Evolutionary conservation across 768 basidiomycete genomes (phyloP).

Genomic region (Ephemerocybe angulata): DNA sequence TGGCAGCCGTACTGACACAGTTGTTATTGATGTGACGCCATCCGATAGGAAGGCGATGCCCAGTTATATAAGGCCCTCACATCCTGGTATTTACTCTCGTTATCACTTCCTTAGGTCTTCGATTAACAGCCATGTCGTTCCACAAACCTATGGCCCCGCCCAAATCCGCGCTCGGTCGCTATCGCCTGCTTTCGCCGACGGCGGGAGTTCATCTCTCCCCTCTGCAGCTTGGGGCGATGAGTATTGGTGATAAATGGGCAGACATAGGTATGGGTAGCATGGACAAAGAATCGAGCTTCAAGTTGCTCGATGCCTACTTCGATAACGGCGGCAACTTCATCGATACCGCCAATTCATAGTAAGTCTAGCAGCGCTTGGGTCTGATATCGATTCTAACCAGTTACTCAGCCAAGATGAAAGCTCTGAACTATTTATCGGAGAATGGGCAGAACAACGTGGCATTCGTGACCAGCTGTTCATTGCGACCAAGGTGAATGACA

Average conservation of each 20-base stretch:
- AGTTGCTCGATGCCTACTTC: constrained; percentile 40
- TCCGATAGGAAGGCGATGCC: background rate
- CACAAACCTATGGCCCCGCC: constrained; percentile 23
- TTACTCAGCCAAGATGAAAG: constrained; percentile 43
- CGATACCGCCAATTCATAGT: constrained; percentile 44
- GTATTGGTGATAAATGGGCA: constrained; percentile 35
- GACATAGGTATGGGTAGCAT: constrained; percentile 28
- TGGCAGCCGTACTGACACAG: no score
- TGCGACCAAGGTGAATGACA: constrained; percentile 33
- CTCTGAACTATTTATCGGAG: constrained; percentile 48
- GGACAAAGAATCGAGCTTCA: constrained; percentile 38
- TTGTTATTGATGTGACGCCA: background rate
- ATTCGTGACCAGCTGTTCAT: constrained; percentile 49
- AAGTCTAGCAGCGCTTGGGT: constrained; percentile 3
- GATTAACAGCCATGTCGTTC: background rate
- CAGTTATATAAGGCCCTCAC: no score
- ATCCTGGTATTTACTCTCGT: no score
- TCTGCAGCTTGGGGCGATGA: constrained; percentile 37
- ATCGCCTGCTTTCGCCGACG: constrained; percentile 28
- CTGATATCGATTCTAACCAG: background rate
- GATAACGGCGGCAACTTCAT: constrained; percentile 46
- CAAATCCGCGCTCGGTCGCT: constrained; percentile 25
- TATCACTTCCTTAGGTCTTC: no score
- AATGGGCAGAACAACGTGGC: constrained; percentile 43
- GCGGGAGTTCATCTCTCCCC: constrained; percentile 40